Base-by-base conservation (phyloP, 164 flowering plant species). In the Liquidambar formosana region DNA sequence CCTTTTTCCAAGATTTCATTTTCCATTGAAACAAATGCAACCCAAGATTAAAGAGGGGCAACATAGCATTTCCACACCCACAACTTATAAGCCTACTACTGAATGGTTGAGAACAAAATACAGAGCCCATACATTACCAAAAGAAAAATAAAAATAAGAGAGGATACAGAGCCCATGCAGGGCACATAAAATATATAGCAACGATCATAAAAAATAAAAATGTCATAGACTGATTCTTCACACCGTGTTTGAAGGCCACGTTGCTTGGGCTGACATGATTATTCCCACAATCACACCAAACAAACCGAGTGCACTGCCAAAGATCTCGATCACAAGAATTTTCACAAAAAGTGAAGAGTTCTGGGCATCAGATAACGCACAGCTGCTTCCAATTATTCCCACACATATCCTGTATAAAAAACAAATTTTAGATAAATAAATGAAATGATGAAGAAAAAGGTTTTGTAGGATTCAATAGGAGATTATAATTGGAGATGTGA, bases 321-420 rank as follows among this genome's bases (percentile, higher is more conserved):
- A 95, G 63, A 95, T 95, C 78, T 91, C 97, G 23, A 93, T 93
- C 79, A 95, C 99, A 49, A 95, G 86, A 73, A 93, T 95, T 86
- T 95, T 93, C 73, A 93, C 99, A 72, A 95, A 95, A 61, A 95
- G 93, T 0, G 97, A 67, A 4, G 99, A 95, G 84, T 93, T 95
- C 68, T 95, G 98, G 53, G 99, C 99, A 86, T 95, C 99, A 26
- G 99, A 93, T 60, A 95, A 76, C n/a, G 99, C 98, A 75, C 99
- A 95, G 81, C 98, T 95, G 84, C 99, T 95, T 72, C 99, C 99
- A 68, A 95, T 95, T 49, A 95, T 81, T 66, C 99, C 99, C 25
- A 95, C 99, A 63, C 99, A 95, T 47, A 95, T 59, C 77, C 99
- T 95, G 84, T 64, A 28, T n/a, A 16, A 51, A 57, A 67, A 47